A percentile compares a stretch with the other conserved stretches of the same genome.
Conservation (phyloP, 768 basidiomycete genomes). For the Suillus clintonianus region DNA sequence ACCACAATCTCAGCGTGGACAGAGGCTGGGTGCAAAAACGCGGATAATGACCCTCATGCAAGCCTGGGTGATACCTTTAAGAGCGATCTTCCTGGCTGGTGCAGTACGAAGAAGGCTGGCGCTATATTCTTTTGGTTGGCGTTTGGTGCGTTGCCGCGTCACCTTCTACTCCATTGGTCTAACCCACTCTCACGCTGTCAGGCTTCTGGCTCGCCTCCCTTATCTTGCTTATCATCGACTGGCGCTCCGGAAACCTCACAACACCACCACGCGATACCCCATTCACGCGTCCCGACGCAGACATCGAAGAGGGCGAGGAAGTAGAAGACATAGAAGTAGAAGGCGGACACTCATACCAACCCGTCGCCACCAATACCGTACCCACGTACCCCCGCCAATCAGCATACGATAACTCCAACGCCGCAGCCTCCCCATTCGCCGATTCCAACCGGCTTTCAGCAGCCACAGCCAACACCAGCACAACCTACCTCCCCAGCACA, state of each 20-base stretch:
- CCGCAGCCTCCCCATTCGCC: conserved; percentile 44
- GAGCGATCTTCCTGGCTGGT: conserved; percentile 76
- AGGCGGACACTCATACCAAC: conserved; percentile 40
- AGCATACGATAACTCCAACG: conserved; percentile 24
- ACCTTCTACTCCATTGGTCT: neutral
- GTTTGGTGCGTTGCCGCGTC: conserved; percentile 55
- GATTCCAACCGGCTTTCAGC: conserved; percentile 46
- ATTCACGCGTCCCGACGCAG: conserved; percentile 63
- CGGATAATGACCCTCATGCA: conserved; percentile 79
- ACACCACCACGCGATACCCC: conserved; percentile 67
- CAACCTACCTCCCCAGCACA: conserved; percentile 14
- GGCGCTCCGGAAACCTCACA: conserved; percentile 66
- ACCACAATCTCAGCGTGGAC: conserved; percentile 87
- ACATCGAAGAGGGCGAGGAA: conserved; percentile 51
- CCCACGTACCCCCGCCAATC: conserved; percentile 25
- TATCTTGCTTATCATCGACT: conserved; percentile 66
- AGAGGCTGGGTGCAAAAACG: conserved; percentile 84
- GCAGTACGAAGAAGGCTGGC: conserved; percentile 89
- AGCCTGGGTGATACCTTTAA: conserved; percentile 66
- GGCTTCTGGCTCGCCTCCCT: conserved; percentile 78
- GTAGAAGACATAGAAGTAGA: conserved; percentile 54
- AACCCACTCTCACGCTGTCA: conserved; percentile 26
- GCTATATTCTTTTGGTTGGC: conserved; percentile 88
- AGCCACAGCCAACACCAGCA: conserved; percentile 13
- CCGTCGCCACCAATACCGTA: conserved; percentile 34